phyloP scores from a whole-genome alignment of 176 grass and related monocot species.

The Raddia guianensis region DNA sequence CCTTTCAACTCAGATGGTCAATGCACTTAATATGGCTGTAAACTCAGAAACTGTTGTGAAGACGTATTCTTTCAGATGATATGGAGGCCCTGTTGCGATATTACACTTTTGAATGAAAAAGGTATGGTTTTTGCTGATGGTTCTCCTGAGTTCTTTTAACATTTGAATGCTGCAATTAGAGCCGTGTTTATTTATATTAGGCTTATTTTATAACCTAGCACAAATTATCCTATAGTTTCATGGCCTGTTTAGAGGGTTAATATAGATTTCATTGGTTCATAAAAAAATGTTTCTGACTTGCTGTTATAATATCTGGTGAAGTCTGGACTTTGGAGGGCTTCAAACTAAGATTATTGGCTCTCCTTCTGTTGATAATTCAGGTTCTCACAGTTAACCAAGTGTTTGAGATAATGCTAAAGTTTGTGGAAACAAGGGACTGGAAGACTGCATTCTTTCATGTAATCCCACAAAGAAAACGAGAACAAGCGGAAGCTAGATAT shows the following conservation, averaged over 20 bases:
- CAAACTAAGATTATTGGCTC: background rate
- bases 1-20: background rate
- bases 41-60: background rate
- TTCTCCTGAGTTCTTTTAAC: background rate
- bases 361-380: slow-evolving; percentile 36
- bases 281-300: background rate
- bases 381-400: slow-evolving; percentile 98
- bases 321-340: background rate
- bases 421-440: slow-evolving; percentile 88
- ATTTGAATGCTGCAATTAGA: background rate
- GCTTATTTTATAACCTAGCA: background rate
- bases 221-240: background rate
- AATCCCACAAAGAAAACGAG: slow-evolving; percentile 80
- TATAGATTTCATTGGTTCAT: background rate
- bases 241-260: background rate
- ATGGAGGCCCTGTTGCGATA: background rate
- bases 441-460: slow-evolving; percentile 89
- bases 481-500: slow-evolving; percentile 46
- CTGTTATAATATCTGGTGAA: background rate
- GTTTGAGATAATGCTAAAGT: slow-evolving; percentile 94
- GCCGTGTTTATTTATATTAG: background rate
- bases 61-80: slow-evolving; percentile 6
- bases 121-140: background rate
- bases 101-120: background rate
- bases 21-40: no score